phyloP scores from a whole-genome alignment of 495 filamentous ascomycete genomes.

The Letharia columbiana region DNA sequence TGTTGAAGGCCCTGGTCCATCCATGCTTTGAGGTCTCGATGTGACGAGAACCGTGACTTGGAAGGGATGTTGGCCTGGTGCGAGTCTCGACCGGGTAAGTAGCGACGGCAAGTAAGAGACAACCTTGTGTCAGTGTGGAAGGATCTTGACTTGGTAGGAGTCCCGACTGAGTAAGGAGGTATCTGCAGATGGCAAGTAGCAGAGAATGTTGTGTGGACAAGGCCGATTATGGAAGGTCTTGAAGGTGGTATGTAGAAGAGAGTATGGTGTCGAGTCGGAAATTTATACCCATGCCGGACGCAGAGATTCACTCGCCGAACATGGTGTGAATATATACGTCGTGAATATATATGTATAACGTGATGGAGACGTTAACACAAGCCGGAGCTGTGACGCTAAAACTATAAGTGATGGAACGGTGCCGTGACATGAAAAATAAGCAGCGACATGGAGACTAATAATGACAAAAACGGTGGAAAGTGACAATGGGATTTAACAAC shows the following conservation, averaged over 20 bases:
- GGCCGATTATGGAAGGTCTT: background rate
- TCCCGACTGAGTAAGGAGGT: too few species aligned
- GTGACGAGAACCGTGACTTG: background rate
- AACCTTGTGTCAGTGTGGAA: background rate
- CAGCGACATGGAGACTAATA: too few species aligned
- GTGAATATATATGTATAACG: background rate
- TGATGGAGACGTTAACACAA: background rate
- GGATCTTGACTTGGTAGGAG: too few species aligned
- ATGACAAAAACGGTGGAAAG: too few species aligned
- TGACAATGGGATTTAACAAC: too few species aligned
- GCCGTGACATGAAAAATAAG: too few species aligned
- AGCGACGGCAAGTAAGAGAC: background rate
- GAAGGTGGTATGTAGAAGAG: background rate
- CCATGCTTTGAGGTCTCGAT: background rate
- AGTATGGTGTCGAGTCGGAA: background rate
- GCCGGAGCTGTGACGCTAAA: background rate
- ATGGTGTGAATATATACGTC: too few species aligned
- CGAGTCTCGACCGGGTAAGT: background rate
- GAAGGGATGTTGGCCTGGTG: background rate
- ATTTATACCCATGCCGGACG: background rate
- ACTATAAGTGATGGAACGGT: too few species aligned
- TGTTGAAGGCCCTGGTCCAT: background rate
- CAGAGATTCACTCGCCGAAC: background rate
- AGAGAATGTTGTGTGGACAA: background rate
- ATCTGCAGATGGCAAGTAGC: background rate